Base-by-base conservation (phyloP, 2,329 filamentous ascomycete genomes). In the Colletotrichum magnum region DNA sequence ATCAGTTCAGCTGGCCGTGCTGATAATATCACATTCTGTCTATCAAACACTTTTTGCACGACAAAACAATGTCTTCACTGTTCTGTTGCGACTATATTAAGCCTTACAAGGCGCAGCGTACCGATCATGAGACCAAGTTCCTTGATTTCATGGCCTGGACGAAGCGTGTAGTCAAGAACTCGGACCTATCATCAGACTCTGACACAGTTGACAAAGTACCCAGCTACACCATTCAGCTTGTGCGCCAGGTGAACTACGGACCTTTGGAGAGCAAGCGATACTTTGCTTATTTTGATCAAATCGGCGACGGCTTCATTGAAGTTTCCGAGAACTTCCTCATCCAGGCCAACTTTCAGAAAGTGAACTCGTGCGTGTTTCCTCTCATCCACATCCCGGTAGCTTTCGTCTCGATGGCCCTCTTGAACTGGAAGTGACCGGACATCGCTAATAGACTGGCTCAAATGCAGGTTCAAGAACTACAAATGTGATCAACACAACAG, bases 401-500 rank as follows among this genome's bases (percentile, higher is more conserved):
- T 2, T 50, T 48, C 16, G 7, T 39, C 36, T 39, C 36, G 9
- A 13, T 39, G 36, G 18, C 12, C 4, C 18, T 48, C 12, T 43
- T 47, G 2, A 13, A 7, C 12, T 26, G 16, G 12, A 12, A 18
- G 26, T 3, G 2, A 13, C 45, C 6, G 28, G 9, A 32, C 21
- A 24, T 24, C 21, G 28, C 28, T 32, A 9, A 32, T 7, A 7
- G 1, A 7, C 9, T 2, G 28, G 6, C 28, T 32, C 7, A 7
- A 32, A 32, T 56, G 21, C 21, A 85, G 82, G 6, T 85, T 79
- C 73, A 86, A 85, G 75, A 86, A 86, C 71, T 86, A 78, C 77
- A 82, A 77, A 60, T 86, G 83, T 63, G 68, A 61, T 1, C 28
- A 2, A 1, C 82, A 86, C 71, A 79, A 85, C 69, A 82, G 79